Base-by-base conservation (phyloP, 768 basidiomycete species). In the Artomyces pyxidatus region DNA sequence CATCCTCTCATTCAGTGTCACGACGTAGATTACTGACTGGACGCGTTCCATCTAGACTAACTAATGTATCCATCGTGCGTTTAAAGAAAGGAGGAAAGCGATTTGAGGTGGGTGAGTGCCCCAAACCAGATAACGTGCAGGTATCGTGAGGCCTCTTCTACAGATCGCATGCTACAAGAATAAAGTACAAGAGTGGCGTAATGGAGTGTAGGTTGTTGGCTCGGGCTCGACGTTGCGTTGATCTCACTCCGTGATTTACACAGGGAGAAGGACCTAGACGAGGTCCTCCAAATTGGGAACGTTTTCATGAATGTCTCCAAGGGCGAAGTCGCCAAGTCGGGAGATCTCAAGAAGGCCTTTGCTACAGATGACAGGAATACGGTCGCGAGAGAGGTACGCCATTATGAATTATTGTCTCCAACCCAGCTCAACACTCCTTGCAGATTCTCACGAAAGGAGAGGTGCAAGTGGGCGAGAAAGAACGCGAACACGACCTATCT, bases 121-220 rank as follows among this genome's bases (percentile, higher is more conserved):
- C 40, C n/a, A 16, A 9, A n/a, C 5, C 39, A 38, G 37, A 14
- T 37, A 25, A 26, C 45, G 10, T 29, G 9, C 25, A n/a, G 3
- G 29, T 29, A 8, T 32, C n/a, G n/a, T 26, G 16, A 45, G 14
- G 19, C 14, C 21, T 27, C 21, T 27, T 3, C 42, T 25, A 23
- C 54, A 86, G 95, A 88, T 99, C 59, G 95, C 96, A 30, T 96
- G 93, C 67, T 99, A 98, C 73, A 95, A 97, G 74, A 99, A 99
- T 69, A 97, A 97, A 68, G 96, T 99, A 23, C 90, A 94, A 58
- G 94, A 96, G 65, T 99, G 85, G 80, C 73, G 96, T 50, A 90
- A 78, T 50, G 93, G 93, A 53, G 87, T 95, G 83, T 90, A 66
- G 63, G 83, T 71, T 25, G 25, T 17, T 48, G 37, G 12, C 16